Evolutionary conservation across 2,329 filamentous ascomycete genomes (phyloP), one percentile per base, ranked within the genome.

Genomic region (Chalaropsis thielavioides): DNA sequence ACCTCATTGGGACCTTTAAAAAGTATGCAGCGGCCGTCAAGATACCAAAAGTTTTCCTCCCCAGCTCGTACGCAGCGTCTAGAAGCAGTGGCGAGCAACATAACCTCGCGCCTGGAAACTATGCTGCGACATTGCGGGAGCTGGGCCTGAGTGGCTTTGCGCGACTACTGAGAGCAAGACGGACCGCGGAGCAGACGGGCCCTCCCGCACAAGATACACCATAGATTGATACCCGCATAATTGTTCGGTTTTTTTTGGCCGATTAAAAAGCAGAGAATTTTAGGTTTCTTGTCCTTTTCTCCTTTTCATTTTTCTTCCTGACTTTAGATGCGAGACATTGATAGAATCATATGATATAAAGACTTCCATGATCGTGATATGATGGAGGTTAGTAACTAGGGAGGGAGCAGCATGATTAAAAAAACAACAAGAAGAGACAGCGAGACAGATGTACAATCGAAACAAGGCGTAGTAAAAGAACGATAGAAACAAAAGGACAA

Each of bases 1-100:
- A 83, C 68, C 73, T 84, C 31, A 69, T 81, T 5, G 76, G 80
- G 62, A 77, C 80, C 1, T 72, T 67, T 7, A 61, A 56, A 61
- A 65, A 62, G 22, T 64, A 64, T 17, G 62, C 62, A 8, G 43
- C 64, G 24, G 59, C 62, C n/a, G 58, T 65, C 17, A 62, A 41
- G 19, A 61, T 65, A n/a, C 64, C 64, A 17, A 46, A 24, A 13
- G 27, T 62, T 17, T 61, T 62, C 5, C 40, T 40, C 10, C 62
- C 46, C 8, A 27, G 62, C 6, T 44, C 49, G 11, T 64, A 58
- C 31, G 35, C 54, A 35, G n/a, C 35, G 35, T 38, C 62, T 17
- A 17, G 40, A n/a, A 17, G 15, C 41, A 40, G 27, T n/a, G n/a
- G n/a, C 17, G 51, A 31, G 11, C 31, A 64, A 13, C 62, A 41